Evolutionary conservation across 176 grass and related monocot genomes (phyloP), one percentile per base, ranked within the genome.

Genomic region (Urochloa ruziziensis): DNA sequence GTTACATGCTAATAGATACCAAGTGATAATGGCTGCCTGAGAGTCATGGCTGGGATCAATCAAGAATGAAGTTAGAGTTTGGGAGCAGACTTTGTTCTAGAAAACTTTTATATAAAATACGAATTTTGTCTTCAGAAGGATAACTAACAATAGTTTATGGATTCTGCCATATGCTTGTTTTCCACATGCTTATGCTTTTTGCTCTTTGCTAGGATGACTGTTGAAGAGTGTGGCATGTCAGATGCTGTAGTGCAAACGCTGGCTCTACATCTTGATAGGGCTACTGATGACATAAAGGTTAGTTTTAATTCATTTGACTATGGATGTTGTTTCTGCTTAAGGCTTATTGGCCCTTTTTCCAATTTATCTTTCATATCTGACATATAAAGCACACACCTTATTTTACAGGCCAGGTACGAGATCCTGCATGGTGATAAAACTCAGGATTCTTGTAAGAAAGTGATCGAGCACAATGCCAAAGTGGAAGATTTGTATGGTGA

Each of bases 391-490:
- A 25, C 29, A 62, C 32, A 3, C 30, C 77, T 70, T 88, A 66
- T 88, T 90, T 75, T 90, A 84, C 89, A 98, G 96, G 87, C 87
- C 27, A 95, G 93, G 59, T 93, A 86, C 89, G 96, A 98, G 76
- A 88, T 32, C 62, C 86, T 91, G 52, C 40, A 83, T 78, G 68
- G 64, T 65, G 79, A 89, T 36, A 95, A 95, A 93, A 76, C 10
- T 67, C 87, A 83, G 52, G 58, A 82, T 75, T 90, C 80, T 88
- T 78, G 67, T 29, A 89, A 87, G 71, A 84, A 88, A 70, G 82
- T 86, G 36, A 11, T 44, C 47, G 85, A 90, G 74, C 54, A 76
- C 87, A 84, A 83, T 90, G 67, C 27, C 51, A 95, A 84, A 93
- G 53, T 88, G 53, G 93, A 91, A 65, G 87, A 98, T 79, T 81